A percentile compares a stretch with the other conserved stretches of the same genome.
phyloP scores from a whole-genome alignment of 2,329 filamentous ascomycete genomes.

The Fusarium secorum region DNA sequence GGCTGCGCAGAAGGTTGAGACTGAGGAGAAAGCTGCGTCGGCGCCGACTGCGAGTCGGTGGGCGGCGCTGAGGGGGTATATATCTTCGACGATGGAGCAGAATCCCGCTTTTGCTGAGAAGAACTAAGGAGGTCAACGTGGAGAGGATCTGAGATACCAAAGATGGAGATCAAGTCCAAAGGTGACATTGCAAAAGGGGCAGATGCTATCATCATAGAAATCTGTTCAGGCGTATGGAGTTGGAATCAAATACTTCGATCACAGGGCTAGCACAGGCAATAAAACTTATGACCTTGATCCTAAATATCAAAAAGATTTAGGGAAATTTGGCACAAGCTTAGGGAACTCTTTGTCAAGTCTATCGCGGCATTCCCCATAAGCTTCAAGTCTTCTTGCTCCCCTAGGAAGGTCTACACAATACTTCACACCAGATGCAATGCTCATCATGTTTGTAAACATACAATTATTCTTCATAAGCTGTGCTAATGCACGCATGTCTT shows the following conservation, averaged over 20 bases:
- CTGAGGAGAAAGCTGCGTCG: slow-evolving; percentile 23
- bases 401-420: too few species aligned
- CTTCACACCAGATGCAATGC: not conserved
- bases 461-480: slow-evolving; percentile 22
- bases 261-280: not conserved
- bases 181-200: not conserved
- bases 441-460: not conserved
- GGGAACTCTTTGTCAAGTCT: too few species aligned
- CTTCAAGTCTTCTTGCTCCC: not conserved
- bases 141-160: slow-evolving; percentile 1
- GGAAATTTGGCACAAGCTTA: not conserved
- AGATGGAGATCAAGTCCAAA: not conserved
- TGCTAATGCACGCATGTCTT: slow-evolving; percentile 8
- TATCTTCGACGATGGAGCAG: slow-evolving; percentile 87
- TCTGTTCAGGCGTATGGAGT: slow-evolving; percentile 34
- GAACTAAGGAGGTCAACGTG: slow-evolving; percentile 12
- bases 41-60: slow-evolving; percentile 68
- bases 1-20: slow-evolving; percentile 13
- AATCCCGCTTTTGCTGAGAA: slow-evolving; percentile 73
- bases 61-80: slow-evolving; percentile 83
- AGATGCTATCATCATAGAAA: not conserved
- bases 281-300: not conserved
- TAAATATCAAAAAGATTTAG: not conserved
- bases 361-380: fast-evolving
- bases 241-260: not conserved